Base-by-base conservation (phyloP, 2,329 filamentous ascomycete genomes). In the Lachnellula hyalina region DNA sequence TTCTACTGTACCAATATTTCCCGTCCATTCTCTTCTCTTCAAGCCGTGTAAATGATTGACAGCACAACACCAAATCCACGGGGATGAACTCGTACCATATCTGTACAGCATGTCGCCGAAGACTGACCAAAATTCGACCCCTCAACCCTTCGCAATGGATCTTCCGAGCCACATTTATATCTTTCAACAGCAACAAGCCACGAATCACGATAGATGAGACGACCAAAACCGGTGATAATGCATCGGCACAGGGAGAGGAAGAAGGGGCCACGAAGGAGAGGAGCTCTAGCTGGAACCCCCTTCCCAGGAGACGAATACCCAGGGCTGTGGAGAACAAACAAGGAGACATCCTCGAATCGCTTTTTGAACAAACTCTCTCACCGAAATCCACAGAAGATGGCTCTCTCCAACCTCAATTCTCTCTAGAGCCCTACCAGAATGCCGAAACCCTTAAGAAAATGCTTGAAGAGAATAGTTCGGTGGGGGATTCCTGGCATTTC, bases 41-140 rank as follows among this genome's bases (percentile, higher is more conserved):
- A 17, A 40, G 47, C 47, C 40, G 21, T 17, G 14, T 38, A 34
- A 42, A 23, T 19, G n/a, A 38, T 14, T 19, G 23, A 12, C 14
- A 36, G 9, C n/a, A 19, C 14, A 5, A 32, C 38, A 48, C 21
- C 52, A 42, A 38, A 38, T 35, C 35, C 17, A 28, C 44, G 55
- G 60, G 52, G 32, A 69, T 69, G 67, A 64, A 55, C 47, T 54
- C 58, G 32, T 58, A 63, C 51, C 58, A 65, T 49, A 56, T 69
- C 32, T 69, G 68, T 38, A 52, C 60, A 58, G 55, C 63, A 60
- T 70, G 67, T 57, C 63, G 64, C 47, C 64, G 51, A 47, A 60
- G 51, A 47, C 44, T 66, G 25, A 36, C 52, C 28, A 54, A 55
- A 47, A 38, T 65, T 38, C 57, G 58, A 36, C 52, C 48, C 19